phyloP scores from a whole-genome alignment of 305 asterid species.

The Fraxinus latifolia region DNA sequence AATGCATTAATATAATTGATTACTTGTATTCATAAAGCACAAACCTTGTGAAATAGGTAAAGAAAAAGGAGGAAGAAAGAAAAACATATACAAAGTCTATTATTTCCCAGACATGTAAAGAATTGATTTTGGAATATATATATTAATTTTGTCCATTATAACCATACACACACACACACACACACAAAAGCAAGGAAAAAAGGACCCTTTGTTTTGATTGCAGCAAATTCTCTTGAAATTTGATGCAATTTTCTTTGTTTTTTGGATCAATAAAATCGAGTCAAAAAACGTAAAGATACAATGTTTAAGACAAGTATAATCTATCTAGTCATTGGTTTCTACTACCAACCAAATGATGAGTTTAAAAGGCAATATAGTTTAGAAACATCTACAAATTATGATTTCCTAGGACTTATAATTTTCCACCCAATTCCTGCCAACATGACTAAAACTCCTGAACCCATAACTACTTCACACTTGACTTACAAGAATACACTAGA shows the following conservation, averaged over 20 bases:
- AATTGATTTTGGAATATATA: not conserved
- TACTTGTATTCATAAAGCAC: not conserved
- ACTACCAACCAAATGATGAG: not conserved
- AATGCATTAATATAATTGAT: not conserved
- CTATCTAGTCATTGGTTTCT: not conserved
- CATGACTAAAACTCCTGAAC: not conserved
- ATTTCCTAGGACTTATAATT: not conserved
- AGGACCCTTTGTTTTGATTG: not conserved
- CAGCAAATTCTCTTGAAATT: not conserved
- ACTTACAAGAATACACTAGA: not conserved
- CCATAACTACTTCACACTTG: not conserved
- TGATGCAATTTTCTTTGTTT: not conserved
- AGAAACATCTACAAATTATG: not conserved
- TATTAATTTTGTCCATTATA: not conserved
- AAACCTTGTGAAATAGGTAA: not conserved
- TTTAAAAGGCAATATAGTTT: not conserved
- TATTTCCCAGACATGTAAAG: not conserved
- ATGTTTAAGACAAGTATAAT: not conserved
- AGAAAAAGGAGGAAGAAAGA: not conserved
- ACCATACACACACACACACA: not conserved
- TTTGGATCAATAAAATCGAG: not conserved
- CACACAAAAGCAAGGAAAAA: not conserved
- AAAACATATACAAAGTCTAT: not conserved
- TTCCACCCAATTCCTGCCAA: not conserved
- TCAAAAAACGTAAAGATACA: not conserved